Base-by-base conservation (phyloP, 2,329 filamentous ascomycete species). In the Pseudopyrenochaeta lycopersici region DNA sequence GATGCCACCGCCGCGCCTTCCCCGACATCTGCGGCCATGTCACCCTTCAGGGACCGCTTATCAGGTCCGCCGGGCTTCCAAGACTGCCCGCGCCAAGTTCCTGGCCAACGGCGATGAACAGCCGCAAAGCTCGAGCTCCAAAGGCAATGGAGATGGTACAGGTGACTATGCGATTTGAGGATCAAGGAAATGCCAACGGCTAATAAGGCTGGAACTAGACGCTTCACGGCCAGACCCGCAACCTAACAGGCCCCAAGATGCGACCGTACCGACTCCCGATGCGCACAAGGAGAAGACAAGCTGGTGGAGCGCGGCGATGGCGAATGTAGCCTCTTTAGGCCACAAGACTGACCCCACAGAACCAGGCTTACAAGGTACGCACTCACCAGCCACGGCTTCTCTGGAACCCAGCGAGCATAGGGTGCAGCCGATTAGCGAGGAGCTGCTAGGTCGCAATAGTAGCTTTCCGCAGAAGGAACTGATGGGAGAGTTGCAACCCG, bases 1-100 rank as follows among this genome's bases (percentile, higher is more conserved):
- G 72, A 81, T 81, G 78, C 77, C 72, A 70, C 71, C 71, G 67
- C 73, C 73, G 70, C 76, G 76, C 63, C 67, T 75, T 33, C 66
- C 74, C 56, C 76, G 71, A 69, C 72, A 76, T 66, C 68, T 69
- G 71, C 76, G 76, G 72, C 77, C 76, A 72, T 73, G 78, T 65
- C 70, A 76, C 63, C 72, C 76, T 66, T 64, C 68, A 70, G 77
- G 77, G 77, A 75, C 64, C 60, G 56, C 68, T 38, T 60, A 59
- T 46, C 76, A 76, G 62, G 63, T 73, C 46, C 70, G 70, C 53
- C 63, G 62, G 58, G 62, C 60, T 32, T 69, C 66, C 46, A 54
- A 65, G 36, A 54, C 35, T 27, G 56, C 61, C 53, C 48, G 52
- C 60, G 56, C 29, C 58, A 55, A 50, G 49, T 36, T 33, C 41